Evolutionary conservation across 176 grass and related monocot genomes (phyloP), one percentile per base, ranked within the genome.

Genomic region (sorghum (Sorghum bicolor)): DNA sequence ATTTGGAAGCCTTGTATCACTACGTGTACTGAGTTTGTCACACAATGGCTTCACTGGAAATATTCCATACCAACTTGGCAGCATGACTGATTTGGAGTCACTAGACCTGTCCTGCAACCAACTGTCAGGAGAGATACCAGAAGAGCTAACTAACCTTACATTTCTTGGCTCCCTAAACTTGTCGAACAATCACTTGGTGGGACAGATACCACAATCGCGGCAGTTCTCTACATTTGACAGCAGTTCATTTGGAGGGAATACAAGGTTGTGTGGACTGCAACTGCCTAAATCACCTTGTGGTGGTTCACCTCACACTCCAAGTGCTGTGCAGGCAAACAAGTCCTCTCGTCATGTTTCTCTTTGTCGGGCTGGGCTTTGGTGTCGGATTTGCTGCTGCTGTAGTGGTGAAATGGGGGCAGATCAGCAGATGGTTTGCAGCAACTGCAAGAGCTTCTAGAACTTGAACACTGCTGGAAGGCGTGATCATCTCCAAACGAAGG

Each of bases 81-180:
- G 25, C 33, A 55, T 87, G 62, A 15, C 8, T 11, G 68, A 61
- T 26, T 43, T 82, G 3, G 85, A 87, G 34, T 76, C 85, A 22
- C 66, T 87, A 72, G 85, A 87, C 24, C 61, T 87, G 0, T 81
- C 85, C 9, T 75, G 33, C 6, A 87, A 82, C 44, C 44, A 61
- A 47, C 85, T 87, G 5, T 82, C 70, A 3, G 85, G 78, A 6
- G 29, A 60, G 16, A 87, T 87, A 39, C 78, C 78, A 3, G 14
- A 33, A 28, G 33, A 60, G 1, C 24, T 24, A 22, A 70, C 1
- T 45, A 15, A 45, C 0, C 38, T 87, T 14, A 87, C 41, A 5
- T 87, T 87, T 26, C 85, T 82, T 12, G 62, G 10, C 2, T n/a
- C 2, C 22, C 33, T 87, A 0, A 82, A 87, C n/a, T 30, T 87